Conservation (phyloP, 352 stramenopile species). For the Globisporangium sylvaticum region DNA sequence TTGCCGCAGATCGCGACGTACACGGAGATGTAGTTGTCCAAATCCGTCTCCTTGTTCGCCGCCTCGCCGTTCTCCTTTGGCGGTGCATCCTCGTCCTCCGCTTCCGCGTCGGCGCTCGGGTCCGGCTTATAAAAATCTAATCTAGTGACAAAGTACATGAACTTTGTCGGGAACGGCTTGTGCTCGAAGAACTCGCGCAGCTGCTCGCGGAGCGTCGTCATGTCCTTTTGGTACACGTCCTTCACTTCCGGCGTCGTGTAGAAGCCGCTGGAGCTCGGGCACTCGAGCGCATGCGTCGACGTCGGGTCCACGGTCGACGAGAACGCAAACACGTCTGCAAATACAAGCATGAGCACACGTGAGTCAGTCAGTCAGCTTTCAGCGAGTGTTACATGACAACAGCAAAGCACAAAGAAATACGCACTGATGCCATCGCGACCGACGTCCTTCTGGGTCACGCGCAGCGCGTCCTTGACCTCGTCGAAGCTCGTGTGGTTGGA, state of each 20-base stretch:
- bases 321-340: slow-evolving; percentile 55
- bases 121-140: slow-evolving; percentile 76
- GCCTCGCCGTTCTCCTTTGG: slow-evolving; percentile 10
- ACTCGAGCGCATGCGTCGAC: slow-evolving; percentile 55
- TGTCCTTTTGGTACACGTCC: slow-evolving; percentile 63
- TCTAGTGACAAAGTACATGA: slow-evolving; percentile 83
- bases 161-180: slow-evolving; percentile 80
- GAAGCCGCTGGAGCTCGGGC: slow-evolving; percentile 55
- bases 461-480: slow-evolving; percentile 64
- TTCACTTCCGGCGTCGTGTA: slow-evolving; percentile 68
- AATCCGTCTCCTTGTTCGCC: slow-evolving; percentile 11
- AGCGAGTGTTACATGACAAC: background rate
- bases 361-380: background rate
- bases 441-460: slow-evolving; percentile 68
- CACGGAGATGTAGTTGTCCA: slow-evolving; percentile 72
- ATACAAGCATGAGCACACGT: background rate
- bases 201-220: slow-evolving; percentile 57
- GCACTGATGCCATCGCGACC: slow-evolving; percentile 72
- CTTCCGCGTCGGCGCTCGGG: slow-evolving; percentile 30
- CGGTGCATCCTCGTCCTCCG: slow-evolving; percentile 27
- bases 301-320: slow-evolving; percentile 59
- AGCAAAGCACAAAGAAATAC: slow-evolving; percentile 20
- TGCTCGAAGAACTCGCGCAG: slow-evolving; percentile 78
- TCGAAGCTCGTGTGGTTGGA: slow-evolving; percentile 66
- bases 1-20: slow-evolving; percentile 86